These are phyloP conservation scores for Xylaria telfairii DNA, from an alignment of 495 filamentous ascomycete species.

Conservation along the genomic window DNA sequence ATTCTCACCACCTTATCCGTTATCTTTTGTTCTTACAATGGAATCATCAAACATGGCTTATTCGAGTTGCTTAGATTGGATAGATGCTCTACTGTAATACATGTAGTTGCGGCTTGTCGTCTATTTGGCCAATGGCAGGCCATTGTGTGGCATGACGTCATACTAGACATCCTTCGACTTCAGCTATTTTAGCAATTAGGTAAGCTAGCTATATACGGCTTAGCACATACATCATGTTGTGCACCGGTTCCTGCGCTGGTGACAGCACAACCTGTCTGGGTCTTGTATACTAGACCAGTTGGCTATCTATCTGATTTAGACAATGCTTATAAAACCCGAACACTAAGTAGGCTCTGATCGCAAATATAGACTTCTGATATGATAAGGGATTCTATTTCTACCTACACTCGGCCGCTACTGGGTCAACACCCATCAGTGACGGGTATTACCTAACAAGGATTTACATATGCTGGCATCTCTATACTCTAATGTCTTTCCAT, in stretches of 20 bases:
- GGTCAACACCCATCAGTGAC: neutral
- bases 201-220: neutral
- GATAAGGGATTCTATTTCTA: constrained; percentile 1
- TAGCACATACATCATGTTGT: neutral
- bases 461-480: neutral
- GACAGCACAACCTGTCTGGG: too few relatives aligned
- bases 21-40: too few relatives aligned
- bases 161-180: neutral
- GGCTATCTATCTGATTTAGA: neutral
- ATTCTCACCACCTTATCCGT: too few relatives aligned
- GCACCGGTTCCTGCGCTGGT: too few relatives aligned
- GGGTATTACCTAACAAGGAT: neutral
- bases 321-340: neutral
- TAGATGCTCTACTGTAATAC: too few relatives aligned
- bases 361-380: neutral
- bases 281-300: too few relatives aligned
- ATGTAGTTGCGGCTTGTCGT: neutral
- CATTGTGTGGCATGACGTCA: neutral
- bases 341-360: neutral
- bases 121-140: neutral
- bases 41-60: too few relatives aligned
- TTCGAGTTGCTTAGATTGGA: too few relatives aligned
- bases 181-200: neutral
- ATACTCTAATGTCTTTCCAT: constrained; percentile 4
- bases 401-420: neutral